A percentile compares a stretch with the other conserved stretches of the same genome.
phyloP scores from a whole-genome alignment of 2,329 filamentous ascomycete species.

The Neofusicoccum kwambonambiense region DNA sequence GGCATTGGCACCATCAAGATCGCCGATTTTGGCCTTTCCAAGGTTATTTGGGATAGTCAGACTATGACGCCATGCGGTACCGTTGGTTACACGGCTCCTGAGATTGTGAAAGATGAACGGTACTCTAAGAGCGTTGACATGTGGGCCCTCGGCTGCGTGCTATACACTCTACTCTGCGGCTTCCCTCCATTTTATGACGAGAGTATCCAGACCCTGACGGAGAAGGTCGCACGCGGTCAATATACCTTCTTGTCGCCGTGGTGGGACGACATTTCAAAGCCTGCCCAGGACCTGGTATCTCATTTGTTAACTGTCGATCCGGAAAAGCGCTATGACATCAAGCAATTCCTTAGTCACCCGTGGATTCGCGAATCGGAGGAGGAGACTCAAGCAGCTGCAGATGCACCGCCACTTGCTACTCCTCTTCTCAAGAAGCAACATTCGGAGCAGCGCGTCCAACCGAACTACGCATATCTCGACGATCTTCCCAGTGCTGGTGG shows the following conservation, averaged over 20 bases:
- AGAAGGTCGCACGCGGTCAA: conserved; percentile 95
- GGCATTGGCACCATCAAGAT: conserved; percentile 97
- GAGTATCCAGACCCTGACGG: conserved; percentile 92
- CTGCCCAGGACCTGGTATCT: conserved; percentile 88
- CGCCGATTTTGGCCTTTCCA: conserved; percentile 95
- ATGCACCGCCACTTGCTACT: conserved; percentile 71
- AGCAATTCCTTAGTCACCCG: conserved; percentile 88
- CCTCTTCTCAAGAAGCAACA: conserved; percentile 59
- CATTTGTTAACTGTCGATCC: conserved; percentile 94
- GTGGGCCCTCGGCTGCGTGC: conserved; percentile 96
- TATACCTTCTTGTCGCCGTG: conserved; percentile 97
- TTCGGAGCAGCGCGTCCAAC: conserved; percentile 33
- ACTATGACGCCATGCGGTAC: conserved; percentile 99
- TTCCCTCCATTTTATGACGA: conserved; percentile 99
- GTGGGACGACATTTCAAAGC: conserved; percentile 98
- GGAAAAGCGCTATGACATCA: conserved; percentile 90
- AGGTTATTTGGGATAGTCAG: conserved; percentile 96
- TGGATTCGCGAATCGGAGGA: conserved; percentile 79
- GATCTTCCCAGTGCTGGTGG: conserved; percentile 54
- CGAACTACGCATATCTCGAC: conserved; percentile 54
- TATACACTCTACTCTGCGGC: conserved; percentile 94
- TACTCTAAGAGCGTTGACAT: conserved; percentile 99
- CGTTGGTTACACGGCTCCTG: conserved; percentile 94
- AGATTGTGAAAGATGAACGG: conserved; percentile 97
- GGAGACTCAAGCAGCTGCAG: conserved; percentile 63